phyloP scores from a whole-genome alignment of 305 asterid species.

The Coffea humblotiana region DNA sequence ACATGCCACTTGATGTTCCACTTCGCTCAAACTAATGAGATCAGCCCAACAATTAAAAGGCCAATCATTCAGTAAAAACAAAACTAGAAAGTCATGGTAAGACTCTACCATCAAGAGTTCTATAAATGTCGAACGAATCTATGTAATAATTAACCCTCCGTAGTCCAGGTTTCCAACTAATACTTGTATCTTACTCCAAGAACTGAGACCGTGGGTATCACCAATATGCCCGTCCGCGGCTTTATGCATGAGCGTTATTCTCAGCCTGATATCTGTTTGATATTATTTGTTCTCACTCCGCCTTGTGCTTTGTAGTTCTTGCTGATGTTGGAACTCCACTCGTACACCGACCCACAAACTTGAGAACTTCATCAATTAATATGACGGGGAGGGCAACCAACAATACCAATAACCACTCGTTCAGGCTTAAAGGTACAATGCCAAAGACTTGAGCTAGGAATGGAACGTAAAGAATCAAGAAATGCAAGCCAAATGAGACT shows the following conservation, averaged over 20 bases:
- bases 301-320: slow-evolving; percentile 58
- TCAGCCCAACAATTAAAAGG: slow-evolving; percentile 11
- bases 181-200: neutral
- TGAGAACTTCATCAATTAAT: slow-evolving; percentile 79
- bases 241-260: slow-evolving; percentile 9
- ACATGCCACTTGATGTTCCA: neutral
- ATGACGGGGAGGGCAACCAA: slow-evolving; percentile 84
- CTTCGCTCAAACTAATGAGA: slow-evolving; percentile 4
- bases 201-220: neutral
- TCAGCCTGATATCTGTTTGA: too few relatives aligned
- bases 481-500: slow-evolving; percentile 80
- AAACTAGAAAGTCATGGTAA: neutral
- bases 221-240: neutral
- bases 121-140: slow-evolving; percentile 9
- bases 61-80: slow-evolving; percentile 6
- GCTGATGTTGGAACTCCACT: slow-evolving; percentile 35
- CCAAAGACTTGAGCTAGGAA: slow-evolving; percentile 88
- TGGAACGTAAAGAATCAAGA: slow-evolving; percentile 88
- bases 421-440: slow-evolving; percentile 80
- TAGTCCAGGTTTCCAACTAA: slow-evolving; percentile 6
- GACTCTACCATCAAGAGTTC: slow-evolving; percentile 13
- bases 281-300: slow-evolving; percentile 35
- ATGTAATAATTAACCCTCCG: slow-evolving; percentile 5
- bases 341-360: slow-evolving; percentile 78
- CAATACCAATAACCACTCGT: slow-evolving; percentile 83